Percentiles rank a stretch among this genome's conserved stretches.
These are phyloP conservation scores for Aegilops longissima DNA, from an alignment of 176 grass and related monocot species.

Conservation along the genomic window DNA sequence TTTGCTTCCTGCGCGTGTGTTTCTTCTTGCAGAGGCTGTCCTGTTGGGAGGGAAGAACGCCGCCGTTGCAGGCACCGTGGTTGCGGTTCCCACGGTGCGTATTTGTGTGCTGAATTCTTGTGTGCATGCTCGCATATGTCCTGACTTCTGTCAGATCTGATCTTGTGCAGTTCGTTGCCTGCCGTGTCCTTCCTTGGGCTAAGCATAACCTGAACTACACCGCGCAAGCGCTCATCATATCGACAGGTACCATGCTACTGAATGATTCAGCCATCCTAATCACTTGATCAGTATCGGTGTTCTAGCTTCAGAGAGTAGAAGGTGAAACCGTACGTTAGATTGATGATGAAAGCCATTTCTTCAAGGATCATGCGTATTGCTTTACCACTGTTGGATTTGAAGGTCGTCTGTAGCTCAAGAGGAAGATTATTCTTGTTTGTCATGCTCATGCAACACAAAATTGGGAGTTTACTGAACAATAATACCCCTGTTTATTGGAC, in stretches of 20 bases:
- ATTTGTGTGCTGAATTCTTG: not conserved
- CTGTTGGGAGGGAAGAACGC: constrained; percentile 70
- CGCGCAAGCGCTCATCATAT: constrained; percentile 93
- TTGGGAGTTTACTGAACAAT: not conserved
- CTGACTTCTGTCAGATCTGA: constrained; percentile 19
- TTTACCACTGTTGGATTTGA: not conserved
- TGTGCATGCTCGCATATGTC: constrained; percentile 15
- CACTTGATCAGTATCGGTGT: too few relatives aligned
- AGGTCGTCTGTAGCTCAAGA: not conserved
- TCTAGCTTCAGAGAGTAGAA: too few relatives aligned
- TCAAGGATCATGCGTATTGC: not conserved
- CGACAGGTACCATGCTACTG: constrained; percentile 57
- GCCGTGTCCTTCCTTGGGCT: constrained; percentile 90
- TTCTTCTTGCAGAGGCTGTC: constrained; percentile 61
- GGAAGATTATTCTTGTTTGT: not conserved
- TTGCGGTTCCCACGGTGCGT: constrained; percentile 78
- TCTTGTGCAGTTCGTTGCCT: constrained; percentile 69
- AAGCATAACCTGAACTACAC: constrained; percentile 95
- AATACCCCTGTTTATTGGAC: constrained; percentile 21
- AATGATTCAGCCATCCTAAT: not conserved
- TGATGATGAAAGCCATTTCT: not conserved
- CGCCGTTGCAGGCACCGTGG: constrained; percentile 43
- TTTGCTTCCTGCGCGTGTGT: not conserved
- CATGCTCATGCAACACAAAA: not conserved
- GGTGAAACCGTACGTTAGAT: not conserved